A percentile compares a stretch with the other conserved stretches of the same genome.
Evolutionary conservation across 2,329 filamentous ascomycete species (phyloP).

Genomic region (Aspergillus spinulosporus): DNA sequence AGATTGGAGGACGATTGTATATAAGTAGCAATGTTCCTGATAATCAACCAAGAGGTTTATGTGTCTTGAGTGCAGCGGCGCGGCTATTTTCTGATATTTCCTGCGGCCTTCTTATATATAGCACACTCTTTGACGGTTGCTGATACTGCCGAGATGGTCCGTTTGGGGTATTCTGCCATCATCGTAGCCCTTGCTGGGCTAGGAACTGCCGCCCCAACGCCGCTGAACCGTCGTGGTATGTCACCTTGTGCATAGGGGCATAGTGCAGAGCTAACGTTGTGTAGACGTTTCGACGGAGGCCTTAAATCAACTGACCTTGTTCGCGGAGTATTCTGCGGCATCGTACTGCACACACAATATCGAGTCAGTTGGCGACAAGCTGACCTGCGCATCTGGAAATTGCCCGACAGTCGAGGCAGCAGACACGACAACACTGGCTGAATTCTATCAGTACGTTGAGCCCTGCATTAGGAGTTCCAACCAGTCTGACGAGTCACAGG

Average conservation of each 20-base stretch:
- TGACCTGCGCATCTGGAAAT: conserved; percentile 49
- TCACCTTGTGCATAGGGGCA: not conserved
- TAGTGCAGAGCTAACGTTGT: not conserved
- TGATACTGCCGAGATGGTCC: conserved; percentile 9
- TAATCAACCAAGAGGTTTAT: not conserved
- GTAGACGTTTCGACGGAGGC: conserved; percentile 43
- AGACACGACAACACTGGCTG: conserved; percentile 47
- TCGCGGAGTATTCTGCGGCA: conserved; percentile 55
- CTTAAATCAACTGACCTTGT: conserved; percentile 47
- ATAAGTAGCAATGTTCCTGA: conserved; percentile 7
- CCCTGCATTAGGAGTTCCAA: not conserved
- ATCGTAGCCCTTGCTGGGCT: conserved; percentile 11
- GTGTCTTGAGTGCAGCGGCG: not conserved
- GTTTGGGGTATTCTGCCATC: conserved; percentile 8
- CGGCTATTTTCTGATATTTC: not conserved
- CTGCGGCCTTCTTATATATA: conserved; percentile 11
- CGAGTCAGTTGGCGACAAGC: conserved; percentile 43
- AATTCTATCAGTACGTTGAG: conserved; percentile 50
- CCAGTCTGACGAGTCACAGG: conserved; percentile 14
- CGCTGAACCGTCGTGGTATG: conserved; percentile 27
- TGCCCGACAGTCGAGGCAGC: conserved; percentile 52
- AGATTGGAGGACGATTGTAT: not conserved
- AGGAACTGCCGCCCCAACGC: conserved; percentile 12
- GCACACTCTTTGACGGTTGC: not conserved
- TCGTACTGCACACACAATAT: conserved; percentile 55